Percentiles rank a stretch among this genome's conserved stretches.
Conservation (phyloP, 192 early-diverging fungal genomes). For the Coemansia sp. region DNA sequence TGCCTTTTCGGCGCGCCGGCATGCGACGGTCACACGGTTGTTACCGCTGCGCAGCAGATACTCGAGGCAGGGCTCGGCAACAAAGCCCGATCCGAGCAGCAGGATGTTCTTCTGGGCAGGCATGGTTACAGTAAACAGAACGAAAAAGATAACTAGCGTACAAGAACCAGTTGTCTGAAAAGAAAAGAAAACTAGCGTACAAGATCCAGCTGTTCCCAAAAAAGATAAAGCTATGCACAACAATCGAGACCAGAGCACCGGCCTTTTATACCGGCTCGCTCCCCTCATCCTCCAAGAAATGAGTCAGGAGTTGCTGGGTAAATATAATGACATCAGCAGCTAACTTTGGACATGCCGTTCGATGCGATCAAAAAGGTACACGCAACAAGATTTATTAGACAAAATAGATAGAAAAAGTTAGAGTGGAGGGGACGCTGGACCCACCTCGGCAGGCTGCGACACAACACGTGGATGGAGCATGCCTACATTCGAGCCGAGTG, state of each 20-base stretch:
- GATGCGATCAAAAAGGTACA: not conserved
- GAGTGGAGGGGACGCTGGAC: not conserved
- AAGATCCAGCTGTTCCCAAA: not conserved
- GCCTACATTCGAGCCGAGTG: not conserved
- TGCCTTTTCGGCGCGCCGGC: constrained; percentile 73
- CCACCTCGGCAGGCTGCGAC: constrained; percentile 19
- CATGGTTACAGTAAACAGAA: constrained; percentile 10
- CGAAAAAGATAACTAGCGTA: constrained; percentile 5
- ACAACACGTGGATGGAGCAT: constrained; percentile 14
- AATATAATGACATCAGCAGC: not conserved
- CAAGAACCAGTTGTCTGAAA: too few species aligned
- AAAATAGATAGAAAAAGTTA: not conserved
- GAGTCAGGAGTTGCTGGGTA: too few species aligned
- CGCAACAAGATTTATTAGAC: not conserved
- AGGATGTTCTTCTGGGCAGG: constrained; percentile 70
- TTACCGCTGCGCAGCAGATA: constrained; percentile 88
- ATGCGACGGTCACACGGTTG: constrained; percentile 89
- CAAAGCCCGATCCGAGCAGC: constrained; percentile 95
- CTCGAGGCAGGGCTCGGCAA: constrained; percentile 91
- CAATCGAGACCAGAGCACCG: not conserved
- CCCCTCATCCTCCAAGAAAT: too few species aligned
- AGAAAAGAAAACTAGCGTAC: too few species aligned
- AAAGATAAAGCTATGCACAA: not conserved
- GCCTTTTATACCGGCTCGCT: not conserved
- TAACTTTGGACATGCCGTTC: not conserved